Evolutionary conservation across 1,284 basidiomycete genomes (phyloP).

Genomic region (Cryptococcus maquisensis): DNA sequence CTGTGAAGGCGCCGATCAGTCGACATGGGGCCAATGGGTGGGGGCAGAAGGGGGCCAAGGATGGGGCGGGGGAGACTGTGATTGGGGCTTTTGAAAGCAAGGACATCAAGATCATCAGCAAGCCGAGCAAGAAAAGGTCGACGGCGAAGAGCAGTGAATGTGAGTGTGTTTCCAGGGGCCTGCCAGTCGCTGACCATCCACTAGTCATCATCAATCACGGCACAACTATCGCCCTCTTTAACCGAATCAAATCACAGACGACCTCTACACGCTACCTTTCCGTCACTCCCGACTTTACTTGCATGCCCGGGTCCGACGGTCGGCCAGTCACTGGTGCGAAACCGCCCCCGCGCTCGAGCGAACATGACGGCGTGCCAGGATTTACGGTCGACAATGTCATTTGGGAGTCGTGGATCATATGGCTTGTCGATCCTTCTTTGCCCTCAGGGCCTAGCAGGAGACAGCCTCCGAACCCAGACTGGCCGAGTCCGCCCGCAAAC

Average conservation of each 20-base stretch:
- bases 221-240: slow-evolving; percentile 90
- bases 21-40: slow-evolving; percentile 28
- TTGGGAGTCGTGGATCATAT: slow-evolving; percentile 87
- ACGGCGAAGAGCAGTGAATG: slow-evolving; percentile 87
- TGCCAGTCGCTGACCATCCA: no score
- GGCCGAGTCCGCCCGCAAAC: slow-evolving; percentile 74
- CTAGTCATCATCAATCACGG: slow-evolving; percentile 92
- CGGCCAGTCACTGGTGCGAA: slow-evolving; percentile 68
- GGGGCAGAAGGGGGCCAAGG: slow-evolving; percentile 49
- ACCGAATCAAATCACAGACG: slow-evolving; percentile 85
- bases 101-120: slow-evolving; percentile 95
- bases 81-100: slow-evolving; percentile 82
- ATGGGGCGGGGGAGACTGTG: slow-evolving; percentile 63
- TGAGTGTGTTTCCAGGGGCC: slow-evolving; percentile 52
- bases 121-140: slow-evolving; percentile 93
- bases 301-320: slow-evolving; percentile 86
- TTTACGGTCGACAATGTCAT: slow-evolving; percentile 51
- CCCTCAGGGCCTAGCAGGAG: slow-evolving; percentile 70
- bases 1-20: slow-evolving; percentile 74
- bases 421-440: slow-evolving; percentile 61
- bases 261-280: slow-evolving; percentile 95
- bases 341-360: slow-evolving; percentile 11
- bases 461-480: slow-evolving; percentile 59
- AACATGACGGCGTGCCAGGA: slow-evolving; percentile 27
- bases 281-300: slow-evolving; percentile 82